Percentiles rank a stretch among this genome's conserved stretches.
Conservation (phyloP, 169 alveolate species). For the Cryptosporidium parvum region DNA sequence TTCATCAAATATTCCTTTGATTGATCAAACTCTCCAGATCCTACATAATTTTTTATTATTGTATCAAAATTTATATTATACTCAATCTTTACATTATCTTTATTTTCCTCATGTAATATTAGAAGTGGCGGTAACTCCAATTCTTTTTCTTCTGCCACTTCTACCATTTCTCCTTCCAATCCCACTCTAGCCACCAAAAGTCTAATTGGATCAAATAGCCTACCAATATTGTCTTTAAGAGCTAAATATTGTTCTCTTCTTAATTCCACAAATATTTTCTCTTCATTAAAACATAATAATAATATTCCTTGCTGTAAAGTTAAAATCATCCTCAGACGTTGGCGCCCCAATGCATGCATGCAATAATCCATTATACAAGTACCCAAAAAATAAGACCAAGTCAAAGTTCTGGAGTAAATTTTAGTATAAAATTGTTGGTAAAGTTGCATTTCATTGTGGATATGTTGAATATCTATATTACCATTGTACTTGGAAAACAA, state of each 20-base stretch:
- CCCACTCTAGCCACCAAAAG: neutral
- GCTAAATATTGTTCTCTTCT: neutral
- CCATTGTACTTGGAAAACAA: constrained; percentile 3
- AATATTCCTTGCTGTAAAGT: constrained; percentile 62
- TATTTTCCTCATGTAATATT: neutral
- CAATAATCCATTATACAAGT: constrained; percentile 20
- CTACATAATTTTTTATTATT: neutral
- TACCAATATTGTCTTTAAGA: constrained; percentile 18
- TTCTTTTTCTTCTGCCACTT: neutral
- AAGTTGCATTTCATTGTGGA: constrained; percentile 15
- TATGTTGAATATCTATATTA: neutral
- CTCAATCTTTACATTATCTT: neutral
- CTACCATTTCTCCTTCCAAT: neutral
- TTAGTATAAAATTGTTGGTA: constrained; percentile 45
- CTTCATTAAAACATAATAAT: constrained; percentile 40
- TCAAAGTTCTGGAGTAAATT: constrained; percentile 48
- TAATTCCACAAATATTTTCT: neutral
- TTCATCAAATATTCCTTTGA: neutral
- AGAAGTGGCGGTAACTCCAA: constrained; percentile 26
- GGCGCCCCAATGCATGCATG: neutral
- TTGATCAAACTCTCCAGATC: neutral
- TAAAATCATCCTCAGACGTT: neutral
- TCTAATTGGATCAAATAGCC: neutral
- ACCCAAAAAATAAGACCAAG: constrained; percentile 55
- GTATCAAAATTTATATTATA: constrained; percentile 2